Conservation (phyloP, 2,329 filamentous ascomycete species). For the Metarhizium rileyi region DNA sequence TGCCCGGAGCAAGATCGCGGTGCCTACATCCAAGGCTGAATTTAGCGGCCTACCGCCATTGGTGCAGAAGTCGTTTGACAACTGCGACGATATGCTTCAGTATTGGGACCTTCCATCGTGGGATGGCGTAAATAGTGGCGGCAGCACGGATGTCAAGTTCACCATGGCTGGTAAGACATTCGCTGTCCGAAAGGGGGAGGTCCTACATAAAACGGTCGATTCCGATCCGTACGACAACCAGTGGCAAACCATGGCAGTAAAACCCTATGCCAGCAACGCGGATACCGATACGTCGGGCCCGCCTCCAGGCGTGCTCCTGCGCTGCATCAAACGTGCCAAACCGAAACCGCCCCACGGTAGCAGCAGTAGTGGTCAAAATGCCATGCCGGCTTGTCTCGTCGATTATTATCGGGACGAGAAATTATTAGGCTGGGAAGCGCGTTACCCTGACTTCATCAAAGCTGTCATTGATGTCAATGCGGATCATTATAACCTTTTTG, state of each 20-base stretch:
- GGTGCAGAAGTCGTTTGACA: constrained; percentile 19
- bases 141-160: constrained; percentile 8
- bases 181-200: constrained; percentile 9
- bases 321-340: constrained; percentile 9
- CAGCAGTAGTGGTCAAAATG: constrained; percentile 1
- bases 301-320: constrained; percentile 17
- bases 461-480: constrained; percentile 18
- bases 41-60: constrained; percentile 14
- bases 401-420: constrained; percentile 17
- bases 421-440: constrained; percentile 20
- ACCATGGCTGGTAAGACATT: constrained; percentile 11
- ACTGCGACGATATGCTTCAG: constrained; percentile 21
- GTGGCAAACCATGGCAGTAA: constrained; percentile 8
- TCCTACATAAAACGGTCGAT: constrained; percentile 13
- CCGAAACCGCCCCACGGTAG: background rate
- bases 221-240: constrained; percentile 1
- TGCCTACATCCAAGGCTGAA: constrained; percentile 10
- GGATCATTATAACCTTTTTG: constrained; percentile 19
- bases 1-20: constrained; percentile 10
- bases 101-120: constrained; percentile 19
- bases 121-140: constrained; percentile 12
- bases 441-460: constrained; percentile 18
- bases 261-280: background rate
- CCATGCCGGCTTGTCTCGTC: constrained; percentile 10
- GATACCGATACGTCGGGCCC: constrained; percentile 6